Conservation (phyloP, 2,329 filamentous ascomycete species). For the Zasmidium citrigriseum region DNA sequence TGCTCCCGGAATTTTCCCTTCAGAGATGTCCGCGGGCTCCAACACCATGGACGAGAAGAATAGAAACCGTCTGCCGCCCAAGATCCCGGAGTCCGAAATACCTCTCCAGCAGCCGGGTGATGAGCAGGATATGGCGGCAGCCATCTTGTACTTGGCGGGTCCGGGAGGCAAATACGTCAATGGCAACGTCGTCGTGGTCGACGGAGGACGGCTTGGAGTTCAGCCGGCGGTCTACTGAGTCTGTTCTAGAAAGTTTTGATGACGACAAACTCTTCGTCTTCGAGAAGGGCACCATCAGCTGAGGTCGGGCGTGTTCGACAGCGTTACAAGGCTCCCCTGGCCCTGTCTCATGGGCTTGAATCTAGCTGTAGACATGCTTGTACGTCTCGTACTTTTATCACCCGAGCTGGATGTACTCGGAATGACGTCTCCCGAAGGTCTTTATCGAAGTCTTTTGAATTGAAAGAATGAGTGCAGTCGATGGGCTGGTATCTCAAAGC, state of each 20-base stretch:
- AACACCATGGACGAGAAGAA: background rate
- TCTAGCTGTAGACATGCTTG: background rate
- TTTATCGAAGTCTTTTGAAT: no score
- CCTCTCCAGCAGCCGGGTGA: background rate
- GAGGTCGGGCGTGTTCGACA: no score
- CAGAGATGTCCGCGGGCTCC: background rate
- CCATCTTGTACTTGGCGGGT: background rate
- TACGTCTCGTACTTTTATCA: background rate
- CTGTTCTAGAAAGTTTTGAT: background rate
- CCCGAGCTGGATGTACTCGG: no score
- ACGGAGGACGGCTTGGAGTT: background rate
- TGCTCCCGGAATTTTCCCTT: background rate
- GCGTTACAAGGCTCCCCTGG: background rate
- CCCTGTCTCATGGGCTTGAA: background rate
- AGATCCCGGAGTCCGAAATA: background rate
- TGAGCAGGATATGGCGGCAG: background rate
- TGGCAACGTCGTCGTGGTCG: background rate
- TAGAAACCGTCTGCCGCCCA: background rate
- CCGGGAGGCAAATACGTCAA: background rate
- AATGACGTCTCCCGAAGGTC: no score
- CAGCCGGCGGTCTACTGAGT: background rate
- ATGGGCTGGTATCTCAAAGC: no score
- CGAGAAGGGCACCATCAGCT: no score
- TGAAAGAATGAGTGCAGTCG: no score
- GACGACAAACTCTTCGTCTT: no score